Evolutionary conservation across 768 basidiomycete species (phyloP).

Genomic region (Suillus decipiens): DNA sequence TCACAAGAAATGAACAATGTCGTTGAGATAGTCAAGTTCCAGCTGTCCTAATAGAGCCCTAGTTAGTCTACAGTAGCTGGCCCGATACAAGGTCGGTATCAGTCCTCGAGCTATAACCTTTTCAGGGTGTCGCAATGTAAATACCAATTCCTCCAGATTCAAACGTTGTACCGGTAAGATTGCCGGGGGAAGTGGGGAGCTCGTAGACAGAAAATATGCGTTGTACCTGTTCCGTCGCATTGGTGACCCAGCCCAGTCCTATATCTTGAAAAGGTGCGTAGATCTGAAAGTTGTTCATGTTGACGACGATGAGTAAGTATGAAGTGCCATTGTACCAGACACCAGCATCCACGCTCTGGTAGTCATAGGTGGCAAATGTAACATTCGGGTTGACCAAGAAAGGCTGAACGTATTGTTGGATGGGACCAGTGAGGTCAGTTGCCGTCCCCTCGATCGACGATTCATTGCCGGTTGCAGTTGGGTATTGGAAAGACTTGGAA

Average conservation of each 20-base stretch:
- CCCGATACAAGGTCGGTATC: neutral
- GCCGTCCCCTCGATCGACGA: conserved; percentile 27
- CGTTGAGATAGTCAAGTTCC: neutral
- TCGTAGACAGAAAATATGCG: conserved; percentile 16
- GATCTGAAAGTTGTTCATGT: conserved; percentile 1
- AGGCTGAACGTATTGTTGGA: conserved; percentile 18
- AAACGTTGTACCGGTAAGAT: conserved; percentile 23
- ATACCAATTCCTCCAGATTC: conserved; percentile 23
- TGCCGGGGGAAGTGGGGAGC: neutral
- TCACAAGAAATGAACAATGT: neutral
- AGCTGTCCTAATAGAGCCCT: neutral
- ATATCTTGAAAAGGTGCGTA: conserved; percentile 21
- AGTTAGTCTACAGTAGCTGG: neutral
- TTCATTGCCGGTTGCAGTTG: conserved; percentile 20
- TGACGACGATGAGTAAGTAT: conserved; percentile 24
- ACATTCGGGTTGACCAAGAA: conserved; percentile 23
- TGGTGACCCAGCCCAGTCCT: conserved; percentile 19
- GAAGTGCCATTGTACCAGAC: conserved; percentile 24
- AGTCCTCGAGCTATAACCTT: neutral
- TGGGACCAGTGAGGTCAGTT: neutral
- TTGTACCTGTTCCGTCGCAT: conserved; percentile 22
- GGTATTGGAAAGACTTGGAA: conserved; percentile 31
- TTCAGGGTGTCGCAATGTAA: conserved; percentile 19
- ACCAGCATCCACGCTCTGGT: conserved; percentile 25
- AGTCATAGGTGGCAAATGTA: conserved; percentile 11